Evolutionary conservation across 2,329 filamentous ascomycete species (phyloP).

Genomic region (Trichoderma sp.): DNA sequence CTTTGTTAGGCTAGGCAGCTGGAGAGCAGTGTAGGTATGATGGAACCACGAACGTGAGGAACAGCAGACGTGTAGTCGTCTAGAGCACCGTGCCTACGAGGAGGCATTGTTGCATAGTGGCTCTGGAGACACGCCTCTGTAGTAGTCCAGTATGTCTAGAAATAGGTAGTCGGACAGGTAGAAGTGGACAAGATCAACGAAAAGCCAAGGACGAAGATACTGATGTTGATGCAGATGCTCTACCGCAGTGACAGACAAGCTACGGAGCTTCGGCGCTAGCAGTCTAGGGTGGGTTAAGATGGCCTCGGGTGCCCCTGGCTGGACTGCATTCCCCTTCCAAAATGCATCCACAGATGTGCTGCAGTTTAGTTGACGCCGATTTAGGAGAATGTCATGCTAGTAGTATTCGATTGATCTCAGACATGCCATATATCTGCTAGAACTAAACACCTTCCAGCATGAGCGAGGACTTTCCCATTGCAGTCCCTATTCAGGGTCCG

Average conservation of each 20-base stretch:
- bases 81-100: constrained; percentile 50
- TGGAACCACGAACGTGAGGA: constrained; percentile 44
- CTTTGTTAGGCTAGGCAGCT: constrained; percentile 28
- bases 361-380: background rate
- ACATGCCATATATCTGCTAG: background rate
- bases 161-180: background rate
- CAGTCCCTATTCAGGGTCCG: background rate
- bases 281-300: background rate
- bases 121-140: background rate
- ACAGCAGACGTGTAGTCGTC: constrained; percentile 54
- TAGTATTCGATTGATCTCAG: background rate
- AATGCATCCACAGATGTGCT: background rate
- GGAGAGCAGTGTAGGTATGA: constrained; percentile 29
- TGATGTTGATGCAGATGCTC: background rate
- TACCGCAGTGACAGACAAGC: constrained; percentile 15
- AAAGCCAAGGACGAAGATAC: background rate
- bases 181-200: background rate
- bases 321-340: background rate
- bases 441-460: background rate
- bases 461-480: background rate
- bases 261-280: background rate
- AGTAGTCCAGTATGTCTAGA: background rate
- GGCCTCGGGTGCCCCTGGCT: background rate
- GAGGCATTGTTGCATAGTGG: constrained; percentile 44
- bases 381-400: background rate